Evolutionary conservation across 2,329 filamentous ascomycete species (phyloP).

Genomic region (Fusarium solani-melongenae): DNA sequence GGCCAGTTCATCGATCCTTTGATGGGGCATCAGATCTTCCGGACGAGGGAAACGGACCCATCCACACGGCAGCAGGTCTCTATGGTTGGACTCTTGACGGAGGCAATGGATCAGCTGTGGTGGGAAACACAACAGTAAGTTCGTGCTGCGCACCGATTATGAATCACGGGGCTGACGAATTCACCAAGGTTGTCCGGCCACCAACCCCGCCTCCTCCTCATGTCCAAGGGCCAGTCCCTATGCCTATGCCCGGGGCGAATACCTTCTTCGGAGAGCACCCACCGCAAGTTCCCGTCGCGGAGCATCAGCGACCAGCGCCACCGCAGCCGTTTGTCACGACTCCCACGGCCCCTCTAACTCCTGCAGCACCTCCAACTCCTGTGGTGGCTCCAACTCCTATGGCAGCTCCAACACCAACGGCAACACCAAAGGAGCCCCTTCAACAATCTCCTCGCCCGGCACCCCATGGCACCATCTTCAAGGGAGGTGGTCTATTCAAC

Average conservation of each 20-base stretch:
- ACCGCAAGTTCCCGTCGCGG: background rate
- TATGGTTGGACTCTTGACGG: background rate
- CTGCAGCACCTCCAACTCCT: background rate
- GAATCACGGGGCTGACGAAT: constrained; percentile 6
- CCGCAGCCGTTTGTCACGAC: background rate
- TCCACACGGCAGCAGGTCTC: background rate
- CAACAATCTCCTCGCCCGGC: background rate
- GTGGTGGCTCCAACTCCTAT: background rate
- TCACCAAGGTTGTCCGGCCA: background rate
- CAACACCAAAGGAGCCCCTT: background rate
- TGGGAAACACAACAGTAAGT: constrained; percentile 8
- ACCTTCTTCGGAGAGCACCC: constrained; percentile 49
- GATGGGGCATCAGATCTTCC: constrained; percentile 28
- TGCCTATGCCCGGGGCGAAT: constrained; percentile 51
- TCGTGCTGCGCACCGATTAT: background rate
- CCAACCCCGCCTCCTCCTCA: background rate
- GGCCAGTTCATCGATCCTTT: constrained; percentile 15
- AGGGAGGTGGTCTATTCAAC: constrained; percentile 37
- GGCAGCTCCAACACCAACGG: background rate
- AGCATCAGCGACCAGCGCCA: background rate
- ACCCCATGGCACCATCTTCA: constrained; percentile 7
- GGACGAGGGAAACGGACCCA: background rate
- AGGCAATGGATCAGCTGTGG: background rate
- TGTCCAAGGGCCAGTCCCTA: constrained; percentile 33
- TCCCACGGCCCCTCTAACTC: background rate